Evolutionary conservation across 202 grass and related monocot species (phyloP).

Genomic region (Zizania palustris): DNA sequence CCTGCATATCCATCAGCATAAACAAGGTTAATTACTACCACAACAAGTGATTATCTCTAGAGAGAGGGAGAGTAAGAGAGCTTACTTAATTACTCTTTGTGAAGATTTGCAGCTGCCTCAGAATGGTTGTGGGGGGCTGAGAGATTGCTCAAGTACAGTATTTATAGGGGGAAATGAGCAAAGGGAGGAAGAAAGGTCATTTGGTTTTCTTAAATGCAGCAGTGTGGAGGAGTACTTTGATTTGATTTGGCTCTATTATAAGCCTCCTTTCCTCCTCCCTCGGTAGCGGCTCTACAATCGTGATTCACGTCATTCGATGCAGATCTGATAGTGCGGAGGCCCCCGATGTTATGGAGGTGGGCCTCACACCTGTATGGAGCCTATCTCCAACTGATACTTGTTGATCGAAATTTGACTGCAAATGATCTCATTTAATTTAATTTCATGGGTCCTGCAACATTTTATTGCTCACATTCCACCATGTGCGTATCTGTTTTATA

Average conservation of each 20-base stretch:
- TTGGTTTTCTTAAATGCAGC: slow-evolving; percentile 60
- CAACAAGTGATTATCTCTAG: background rate
- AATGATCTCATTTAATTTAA: no score
- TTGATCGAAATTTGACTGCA: no score
- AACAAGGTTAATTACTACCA: background rate
- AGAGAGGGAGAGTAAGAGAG: slow-evolving; percentile 12
- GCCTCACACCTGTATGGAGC: no score
- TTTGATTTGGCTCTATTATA: slow-evolving; percentile 40
- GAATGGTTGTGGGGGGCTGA: background rate
- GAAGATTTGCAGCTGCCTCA: no score
- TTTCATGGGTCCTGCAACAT: background rate
- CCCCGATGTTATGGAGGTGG: no score
- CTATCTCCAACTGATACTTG: no score
- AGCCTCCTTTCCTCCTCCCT: no score
- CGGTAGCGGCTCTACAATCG: no score
- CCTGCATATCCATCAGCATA: background rate
- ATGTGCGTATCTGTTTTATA: slow-evolving; percentile 51
- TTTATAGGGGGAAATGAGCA: slow-evolving; percentile 56
- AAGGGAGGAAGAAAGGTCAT: slow-evolving; percentile 38
- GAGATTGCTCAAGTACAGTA: slow-evolving; percentile 42
- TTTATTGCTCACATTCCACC: slow-evolving; percentile 44
- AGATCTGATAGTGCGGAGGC: no score
- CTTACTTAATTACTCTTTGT: slow-evolving; percentile 38
- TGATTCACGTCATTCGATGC: no score
- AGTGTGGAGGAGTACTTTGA: slow-evolving; percentile 38